phyloP scores from a whole-genome alignment of 1,284 basidiomycete species.

The Cutaneotrichosporon sp. region DNA sequence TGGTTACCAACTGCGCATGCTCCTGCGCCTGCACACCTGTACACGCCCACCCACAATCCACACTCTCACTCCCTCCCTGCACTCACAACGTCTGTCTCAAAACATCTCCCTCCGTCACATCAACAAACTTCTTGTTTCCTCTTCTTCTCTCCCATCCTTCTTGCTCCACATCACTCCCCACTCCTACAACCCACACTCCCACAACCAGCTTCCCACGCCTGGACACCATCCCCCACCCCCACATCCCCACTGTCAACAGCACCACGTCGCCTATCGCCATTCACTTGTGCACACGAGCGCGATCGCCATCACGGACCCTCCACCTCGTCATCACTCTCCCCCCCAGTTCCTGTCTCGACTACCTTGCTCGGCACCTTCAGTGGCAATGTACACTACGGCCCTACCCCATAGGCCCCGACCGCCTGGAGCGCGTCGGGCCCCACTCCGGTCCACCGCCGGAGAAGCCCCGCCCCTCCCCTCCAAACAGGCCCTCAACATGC shows the following conservation, averaged over 20 bases:
- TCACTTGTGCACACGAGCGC: not conserved
- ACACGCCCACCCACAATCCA: too few species aligned
- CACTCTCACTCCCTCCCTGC: too few species aligned
- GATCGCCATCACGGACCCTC: not conserved
- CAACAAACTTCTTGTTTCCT: too few species aligned
- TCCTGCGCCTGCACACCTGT: too few species aligned
- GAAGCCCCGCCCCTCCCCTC: constrained; percentile 1
- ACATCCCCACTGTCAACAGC: not conserved
- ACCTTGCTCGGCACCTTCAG: not conserved
- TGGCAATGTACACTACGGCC: constrained; percentile 5
- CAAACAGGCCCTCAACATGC: constrained; percentile 5
- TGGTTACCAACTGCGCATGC: too few species aligned
- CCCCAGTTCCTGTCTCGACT: constrained; percentile 1
- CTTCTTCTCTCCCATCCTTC: not conserved
- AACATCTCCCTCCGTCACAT: too few species aligned
- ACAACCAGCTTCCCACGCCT: not conserved
- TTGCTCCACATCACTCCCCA: too few species aligned
- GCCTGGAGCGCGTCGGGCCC: not conserved
- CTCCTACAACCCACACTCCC: not conserved
- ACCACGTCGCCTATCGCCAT: not conserved
- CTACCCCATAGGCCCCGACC: constrained; percentile 4
- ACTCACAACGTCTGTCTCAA: too few species aligned
- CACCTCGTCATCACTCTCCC: not conserved
- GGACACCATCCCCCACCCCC: not conserved
- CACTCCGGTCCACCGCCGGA: not conserved